Evolutionary conservation across 495 filamentous ascomycete species (phyloP), one percentile per base, ranked within the genome.

Genomic region (Penicillium mononematosum): DNA sequence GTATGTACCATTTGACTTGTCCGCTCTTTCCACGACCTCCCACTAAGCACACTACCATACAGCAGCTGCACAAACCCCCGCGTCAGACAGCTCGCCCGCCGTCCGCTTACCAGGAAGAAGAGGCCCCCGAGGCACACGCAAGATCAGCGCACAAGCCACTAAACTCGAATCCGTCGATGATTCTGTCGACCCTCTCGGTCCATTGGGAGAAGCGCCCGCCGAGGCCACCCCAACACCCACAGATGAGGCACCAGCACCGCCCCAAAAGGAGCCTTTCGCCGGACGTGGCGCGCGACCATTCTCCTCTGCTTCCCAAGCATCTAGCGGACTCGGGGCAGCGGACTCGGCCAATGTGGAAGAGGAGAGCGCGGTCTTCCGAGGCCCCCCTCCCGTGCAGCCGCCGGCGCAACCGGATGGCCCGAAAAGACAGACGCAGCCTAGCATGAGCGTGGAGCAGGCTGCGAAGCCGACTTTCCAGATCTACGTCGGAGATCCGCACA

Each of bases 401-500:
- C 78, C 86, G n/a, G 66, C 62, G 41, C 75, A 75, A 41, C 58
- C 60, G 17, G 66, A 72, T 36, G 74, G 74, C 31, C 58, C 69
- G 32, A 80, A 82, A 62, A 77, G 85, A 62, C 81, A 87, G 58
- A 83, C 82, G 27, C 88, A 90, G 60, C 89, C 91, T 29, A 94
- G 90, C 67, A 81, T 96, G 57, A 92, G 86, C 63, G 75, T 97
- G 43, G 90, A 96, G 68, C 89, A 92, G 73, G 92, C 94, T 48
- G 86, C 91, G 39, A 90, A 94, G 62, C 95, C 94, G 12, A 87
- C 79, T 27, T 98, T 98, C 70, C 79, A 90, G n/a, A 96, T 98
- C 59, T 83, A 80, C 2, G 94, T 98, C 12, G 94, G 94, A 43
- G 94, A 98, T 77, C 95, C 95, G 39, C 91, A 96, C 70, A 98